These are phyloP conservation scores for Zygotorulaspora mrakii DNA, from an alignment of 1,139 yeast genomes.

Conservation along the genomic window DNA sequence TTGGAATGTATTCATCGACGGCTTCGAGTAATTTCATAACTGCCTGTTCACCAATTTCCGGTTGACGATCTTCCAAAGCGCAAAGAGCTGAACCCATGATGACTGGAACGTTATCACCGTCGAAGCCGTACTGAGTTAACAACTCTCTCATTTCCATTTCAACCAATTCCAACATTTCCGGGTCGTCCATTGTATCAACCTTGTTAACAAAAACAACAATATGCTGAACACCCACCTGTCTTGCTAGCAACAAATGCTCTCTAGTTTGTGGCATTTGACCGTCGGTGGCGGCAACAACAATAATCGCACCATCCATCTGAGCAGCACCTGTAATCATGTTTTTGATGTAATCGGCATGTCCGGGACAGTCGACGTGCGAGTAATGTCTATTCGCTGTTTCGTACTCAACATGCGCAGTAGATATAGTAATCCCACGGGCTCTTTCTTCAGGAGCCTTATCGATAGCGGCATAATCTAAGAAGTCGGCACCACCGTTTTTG, in stretches of 20 bases:
- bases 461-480: slow-evolving; percentile 88
- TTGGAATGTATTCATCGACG: slow-evolving; percentile 91
- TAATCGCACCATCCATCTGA: slow-evolving; percentile 99
- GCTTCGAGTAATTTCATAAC: slow-evolving; percentile 82
- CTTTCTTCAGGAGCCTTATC: slow-evolving; percentile 99
- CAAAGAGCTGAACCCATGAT: slow-evolving; percentile 98
- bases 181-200: slow-evolving; percentile 96
- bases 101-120: slow-evolving; percentile 97
- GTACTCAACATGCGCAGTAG: slow-evolving; percentile 96
- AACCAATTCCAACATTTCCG: slow-evolving; percentile 98
- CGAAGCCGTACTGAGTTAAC: slow-evolving; percentile 84
- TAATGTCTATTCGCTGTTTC: slow-evolving; percentile 90
- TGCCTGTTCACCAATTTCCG: slow-evolving; percentile 89
- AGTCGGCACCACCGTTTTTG: slow-evolving; percentile 83
- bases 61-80: slow-evolving; percentile 83
- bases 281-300: slow-evolving; percentile 98
- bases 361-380: slow-evolving; percentile 97
- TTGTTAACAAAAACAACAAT: slow-evolving; percentile 97
- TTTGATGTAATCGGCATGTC: slow-evolving; percentile 98
- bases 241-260: slow-evolving; percentile 95
- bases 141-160: slow-evolving; percentile 99
- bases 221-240: slow-evolving; percentile 99
- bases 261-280: slow-evolving; percentile 99
- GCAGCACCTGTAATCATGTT: slow-evolving; percentile 99
- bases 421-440: slow-evolving; percentile 98